Evolutionary conservation across 805 yeast genomes (phyloP).

Genomic region (Brettanomyces bruxellensis): DNA sequence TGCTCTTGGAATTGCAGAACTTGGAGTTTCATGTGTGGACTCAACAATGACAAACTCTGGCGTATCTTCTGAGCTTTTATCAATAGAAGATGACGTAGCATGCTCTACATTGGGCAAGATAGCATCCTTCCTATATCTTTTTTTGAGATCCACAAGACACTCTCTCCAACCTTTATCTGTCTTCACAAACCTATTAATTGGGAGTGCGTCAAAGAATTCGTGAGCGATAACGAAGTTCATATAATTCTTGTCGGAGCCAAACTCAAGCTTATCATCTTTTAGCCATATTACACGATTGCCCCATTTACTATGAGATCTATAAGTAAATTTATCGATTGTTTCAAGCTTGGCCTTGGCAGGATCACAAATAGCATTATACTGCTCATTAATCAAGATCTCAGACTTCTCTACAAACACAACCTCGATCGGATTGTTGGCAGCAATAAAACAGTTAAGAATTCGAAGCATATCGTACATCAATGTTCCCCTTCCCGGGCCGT

Average conservation of each 20-base stretch:
- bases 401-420: constrained; percentile 66
- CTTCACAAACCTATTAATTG: constrained; percentile 59
- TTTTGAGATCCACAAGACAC: constrained; percentile 50
- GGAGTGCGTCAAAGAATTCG: constrained; percentile 83
- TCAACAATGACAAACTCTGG: constrained; percentile 45
- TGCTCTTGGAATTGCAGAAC: constrained; percentile 46
- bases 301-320: constrained; percentile 37
- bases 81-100: constrained; percentile 4
- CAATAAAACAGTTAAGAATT: constrained; percentile 33
- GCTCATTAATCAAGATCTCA: constrained; percentile 49
- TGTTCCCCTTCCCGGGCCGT: constrained; percentile 85
- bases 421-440: constrained; percentile 28
- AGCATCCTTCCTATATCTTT: constrained; percentile 5
- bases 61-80: constrained; percentile 4
- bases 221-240: constrained; percentile 70
- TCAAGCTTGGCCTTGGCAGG: constrained; percentile 5
- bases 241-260: constrained; percentile 17
- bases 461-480: constrained; percentile 56
- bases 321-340: constrained; percentile 25
- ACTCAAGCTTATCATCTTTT: constrained; percentile 41
- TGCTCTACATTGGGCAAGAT: constrained; percentile 15
- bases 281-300: constrained; percentile 50
- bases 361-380: constrained; percentile 41
- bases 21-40: constrained; percentile 52
- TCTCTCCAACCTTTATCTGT: constrained; percentile 75